Evolutionary conservation across 805 yeast genomes (phyloP), one percentile per base, ranked within the genome.

Genomic region (Myxozyma vanderwaltii): DNA sequence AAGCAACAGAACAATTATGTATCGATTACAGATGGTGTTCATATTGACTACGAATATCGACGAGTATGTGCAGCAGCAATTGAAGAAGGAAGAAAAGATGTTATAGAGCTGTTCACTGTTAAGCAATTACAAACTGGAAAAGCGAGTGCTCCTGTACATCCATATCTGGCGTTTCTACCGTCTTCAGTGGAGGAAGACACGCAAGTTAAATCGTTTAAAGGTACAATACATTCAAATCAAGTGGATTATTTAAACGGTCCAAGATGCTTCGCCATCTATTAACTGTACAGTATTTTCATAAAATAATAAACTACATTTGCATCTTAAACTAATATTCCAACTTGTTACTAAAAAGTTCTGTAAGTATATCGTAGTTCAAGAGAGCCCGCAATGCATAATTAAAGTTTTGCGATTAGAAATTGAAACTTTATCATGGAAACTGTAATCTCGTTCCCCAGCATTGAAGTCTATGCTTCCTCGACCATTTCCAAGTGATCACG

Each of bases 21-120:
- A 29, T 46, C 50, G 19, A 24, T 24, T 4, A 10, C 48, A 4
- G 50, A 46, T 3, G 49, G 43, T 3, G 26, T 29, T 21, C 45
- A 27, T 8, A 38, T 49, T 33, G 59, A 55, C 24, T 44, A 43
- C 35, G 46, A 43, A 6, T 56, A 56, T 31, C 41, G 51, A 3
- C 40, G 26, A 27, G 59, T 54, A 17, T 35, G 50, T 17, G 27
- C 40, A 1, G 33, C 48, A 2, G 59, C 55, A 4, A 17, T 4
- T 8, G 24, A 21, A 10, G 26, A 33, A 13, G 51, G 59, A 4
- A 29, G 51, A 3, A 47, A 47, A 15, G 51, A 47, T 35, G 19
- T 46, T 19, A 26, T 29, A 5, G 50, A 46, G 39, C 26, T 46
- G 31, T 46, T 24, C 12, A 31, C 50, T 17, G 50, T 31, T 3